phyloP scores from a whole-genome alignment of 2,329 filamentous ascomycete genomes.

The Aspergillus persii region DNA sequence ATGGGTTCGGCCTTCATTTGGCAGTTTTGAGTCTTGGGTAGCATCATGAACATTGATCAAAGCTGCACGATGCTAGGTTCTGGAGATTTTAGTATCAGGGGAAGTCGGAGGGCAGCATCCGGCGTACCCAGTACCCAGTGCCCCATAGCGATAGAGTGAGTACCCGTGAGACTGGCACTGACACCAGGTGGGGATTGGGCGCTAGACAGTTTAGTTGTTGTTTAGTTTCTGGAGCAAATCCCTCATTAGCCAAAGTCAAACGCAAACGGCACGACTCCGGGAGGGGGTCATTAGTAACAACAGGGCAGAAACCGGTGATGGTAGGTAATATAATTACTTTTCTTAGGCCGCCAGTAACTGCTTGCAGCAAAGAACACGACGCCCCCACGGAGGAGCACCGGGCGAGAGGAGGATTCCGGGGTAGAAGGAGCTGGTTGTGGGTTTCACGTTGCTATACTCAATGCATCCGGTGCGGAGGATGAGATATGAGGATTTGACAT shows the following conservation, averaged over 20 bases:
- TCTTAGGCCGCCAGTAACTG: too few relatives aligned
- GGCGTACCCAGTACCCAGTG: background rate
- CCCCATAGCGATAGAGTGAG: background rate
- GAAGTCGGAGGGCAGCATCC: background rate
- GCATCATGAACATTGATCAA: background rate
- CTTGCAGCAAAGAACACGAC: background rate
- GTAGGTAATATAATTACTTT: background rate
- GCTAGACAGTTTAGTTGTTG: background rate
- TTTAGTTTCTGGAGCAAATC: background rate
- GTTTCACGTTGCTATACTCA: too few relatives aligned
- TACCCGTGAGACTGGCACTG: background rate
- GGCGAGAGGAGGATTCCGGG: background rate
- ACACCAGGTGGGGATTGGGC: background rate
- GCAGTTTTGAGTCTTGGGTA: background rate
- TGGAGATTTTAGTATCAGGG: background rate
- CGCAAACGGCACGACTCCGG: background rate
- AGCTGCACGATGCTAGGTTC: too few relatives aligned
- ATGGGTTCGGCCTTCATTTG: background rate
- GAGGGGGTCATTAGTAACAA: background rate
- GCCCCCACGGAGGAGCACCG: background rate
- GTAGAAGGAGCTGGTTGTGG: background rate
- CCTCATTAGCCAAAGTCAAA: background rate
- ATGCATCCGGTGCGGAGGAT: background rate
- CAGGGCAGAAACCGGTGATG: background rate
- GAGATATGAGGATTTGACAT: background rate